Conservation (phyloP, 768 basidiomycete species). For the Trametes gibbosa region DNA sequence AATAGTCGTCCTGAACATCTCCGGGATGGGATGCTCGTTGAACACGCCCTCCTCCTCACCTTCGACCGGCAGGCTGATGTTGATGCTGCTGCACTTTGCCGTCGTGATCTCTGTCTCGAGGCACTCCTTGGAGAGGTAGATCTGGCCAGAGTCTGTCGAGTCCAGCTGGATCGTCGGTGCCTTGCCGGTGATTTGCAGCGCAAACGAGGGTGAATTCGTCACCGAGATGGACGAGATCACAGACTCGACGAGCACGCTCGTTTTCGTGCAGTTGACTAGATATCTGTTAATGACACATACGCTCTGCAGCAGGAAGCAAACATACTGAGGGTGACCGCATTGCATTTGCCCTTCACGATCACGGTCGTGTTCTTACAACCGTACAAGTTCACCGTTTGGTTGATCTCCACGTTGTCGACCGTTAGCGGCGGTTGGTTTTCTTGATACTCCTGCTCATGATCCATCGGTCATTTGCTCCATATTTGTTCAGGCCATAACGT, state of each 20-base stretch:
- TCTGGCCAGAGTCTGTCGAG: slow-evolving; percentile 91
- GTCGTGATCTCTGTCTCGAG: slow-evolving; percentile 86
- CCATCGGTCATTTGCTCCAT: background rate
- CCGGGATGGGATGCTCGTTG: slow-evolving; percentile 85
- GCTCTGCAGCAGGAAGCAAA: slow-evolving; percentile 11
- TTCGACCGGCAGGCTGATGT: slow-evolving; percentile 81
- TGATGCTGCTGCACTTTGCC: slow-evolving; percentile 91
- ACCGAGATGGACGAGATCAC: slow-evolving; percentile 90
- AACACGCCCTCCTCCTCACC: slow-evolving; percentile 93
- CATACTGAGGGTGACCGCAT: slow-evolving; percentile 86
- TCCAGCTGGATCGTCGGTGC: slow-evolving; percentile 94
- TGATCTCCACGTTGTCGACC: slow-evolving; percentile 74
- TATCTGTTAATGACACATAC: background rate
- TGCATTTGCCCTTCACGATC: slow-evolving; percentile 88
- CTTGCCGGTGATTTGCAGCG: slow-evolving; percentile 83
- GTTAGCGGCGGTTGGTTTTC: slow-evolving; percentile 74
- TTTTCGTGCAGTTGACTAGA: slow-evolving; percentile 85
- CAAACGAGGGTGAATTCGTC: slow-evolving; percentile 91
- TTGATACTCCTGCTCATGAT: slow-evolving; percentile 74
- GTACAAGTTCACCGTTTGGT: slow-evolving; percentile 85
- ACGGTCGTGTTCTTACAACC: slow-evolving; percentile 86
- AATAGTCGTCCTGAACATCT: slow-evolving; percentile 90
- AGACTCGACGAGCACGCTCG: slow-evolving; percentile 83
- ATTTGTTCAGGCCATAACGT: slow-evolving; percentile 26
- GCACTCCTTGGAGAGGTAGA: slow-evolving; percentile 85